Percentiles rank a stretch among this genome's conserved stretches.
Evolutionary conservation across 768 basidiomycete species (phyloP).

Genomic region (Lactarius deliciosus): DNA sequence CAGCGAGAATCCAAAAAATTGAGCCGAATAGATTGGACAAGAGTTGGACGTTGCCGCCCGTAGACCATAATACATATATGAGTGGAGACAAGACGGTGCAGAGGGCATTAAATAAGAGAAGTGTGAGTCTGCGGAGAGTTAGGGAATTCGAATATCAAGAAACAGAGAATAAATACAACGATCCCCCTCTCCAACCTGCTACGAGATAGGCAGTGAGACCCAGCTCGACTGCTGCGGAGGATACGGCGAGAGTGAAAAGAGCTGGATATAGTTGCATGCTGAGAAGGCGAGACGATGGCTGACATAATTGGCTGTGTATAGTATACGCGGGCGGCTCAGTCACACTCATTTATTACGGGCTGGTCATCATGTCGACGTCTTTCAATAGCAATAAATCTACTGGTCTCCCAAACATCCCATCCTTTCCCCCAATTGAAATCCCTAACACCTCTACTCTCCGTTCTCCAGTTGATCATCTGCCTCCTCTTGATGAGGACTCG

Average conservation of each 20-base stretch:
- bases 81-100: slow-evolving; percentile 76
- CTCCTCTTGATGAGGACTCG: slow-evolving; percentile 43
- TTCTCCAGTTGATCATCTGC: slow-evolving; percentile 33
- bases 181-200: not conserved
- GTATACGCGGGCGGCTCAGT: slow-evolving; percentile 2
- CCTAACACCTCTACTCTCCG: slow-evolving; percentile 35
- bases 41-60: slow-evolving; percentile 62
- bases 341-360: slow-evolving; percentile 11
- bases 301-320: slow-evolving; percentile 9
- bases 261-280: slow-evolving; percentile 35
- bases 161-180: slow-evolving; percentile 13
- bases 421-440: slow-evolving; percentile 48
- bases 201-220: slow-evolving; percentile 75
- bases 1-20: slow-evolving; percentile 67
- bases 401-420: slow-evolving; percentile 41
- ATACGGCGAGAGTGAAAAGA: slow-evolving; percentile 54
- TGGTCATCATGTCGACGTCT: slow-evolving; percentile 21
- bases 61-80: slow-evolving; percentile 69
- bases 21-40: slow-evolving; percentile 80
- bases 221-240: slow-evolving; percentile 68
- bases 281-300: slow-evolving; percentile 12
- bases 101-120: slow-evolving; percentile 61
- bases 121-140: slow-evolving; percentile 44
- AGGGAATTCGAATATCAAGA: slow-evolving; percentile 43
- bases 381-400: slow-evolving; percentile 32